Evolutionary conservation across 208 protist genomes (phyloP).

Genomic region (Vickermania ingenoplastis): DNA sequence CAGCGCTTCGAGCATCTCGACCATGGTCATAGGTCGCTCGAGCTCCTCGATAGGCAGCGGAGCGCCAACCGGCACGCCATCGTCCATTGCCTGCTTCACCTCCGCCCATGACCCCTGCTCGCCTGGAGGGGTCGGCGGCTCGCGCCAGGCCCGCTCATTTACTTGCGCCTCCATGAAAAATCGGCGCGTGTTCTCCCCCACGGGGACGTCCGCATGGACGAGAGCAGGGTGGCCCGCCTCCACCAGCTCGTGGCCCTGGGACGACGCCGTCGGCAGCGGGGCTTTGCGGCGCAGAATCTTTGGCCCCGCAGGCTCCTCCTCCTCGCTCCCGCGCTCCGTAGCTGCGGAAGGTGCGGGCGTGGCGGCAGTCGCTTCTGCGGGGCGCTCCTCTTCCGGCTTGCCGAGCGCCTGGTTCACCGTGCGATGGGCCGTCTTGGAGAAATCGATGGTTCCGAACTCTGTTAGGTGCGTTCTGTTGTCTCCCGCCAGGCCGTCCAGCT

Average conservation of each 20-base stretch:
- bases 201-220: conserved; percentile 38
- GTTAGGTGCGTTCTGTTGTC: conserved; percentile 46
- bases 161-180: conserved; percentile 78
- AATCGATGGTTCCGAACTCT: conserved; percentile 73
- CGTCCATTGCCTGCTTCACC: conserved; percentile 66
- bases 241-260: conserved; percentile 55
- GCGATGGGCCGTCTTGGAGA: conserved; percentile 28
- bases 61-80: conserved; percentile 48
- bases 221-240: conserved; percentile 71
- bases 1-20: conserved; percentile 57
- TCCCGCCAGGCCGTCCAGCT: conserved; percentile 60
- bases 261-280: conserved; percentile 44
- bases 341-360: neutral
- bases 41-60: conserved; percentile 38
- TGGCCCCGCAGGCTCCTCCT: conserved; percentile 12
- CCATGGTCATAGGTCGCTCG: conserved; percentile 59
- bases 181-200: conserved; percentile 57
- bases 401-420: conserved; percentile 19
- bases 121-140: conserved; percentile 74
- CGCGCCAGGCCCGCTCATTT: conserved; percentile 79
- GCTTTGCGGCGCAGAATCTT: conserved; percentile 68
- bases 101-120: conserved; percentile 84
- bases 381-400: conserved; percentile 1
- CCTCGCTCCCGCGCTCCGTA: neutral
- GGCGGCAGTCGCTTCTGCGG: neutral